Percentiles rank a stretch among this genome's conserved stretches.
These are phyloP conservation scores for Laguncularia racemosa DNA, from an alignment of 345 rosid species.

Conservation along the genomic window DNA sequence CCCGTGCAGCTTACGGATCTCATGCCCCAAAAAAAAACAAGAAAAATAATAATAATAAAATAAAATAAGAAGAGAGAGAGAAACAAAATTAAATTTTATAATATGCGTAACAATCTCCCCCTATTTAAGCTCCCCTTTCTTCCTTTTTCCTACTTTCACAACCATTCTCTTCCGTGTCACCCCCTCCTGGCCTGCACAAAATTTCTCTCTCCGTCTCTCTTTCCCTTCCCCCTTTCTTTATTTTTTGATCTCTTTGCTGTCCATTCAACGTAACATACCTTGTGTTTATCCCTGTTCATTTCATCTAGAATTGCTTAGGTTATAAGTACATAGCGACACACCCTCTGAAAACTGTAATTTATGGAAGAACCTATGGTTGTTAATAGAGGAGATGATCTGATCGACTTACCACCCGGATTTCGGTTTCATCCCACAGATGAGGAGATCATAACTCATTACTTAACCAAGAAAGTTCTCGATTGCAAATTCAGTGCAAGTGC, in stretches of 20 bases:
- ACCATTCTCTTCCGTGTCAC: slow-evolving; percentile 29
- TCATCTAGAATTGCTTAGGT: neutral
- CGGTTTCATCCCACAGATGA: slow-evolving; percentile 93
- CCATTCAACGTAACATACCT: neutral
- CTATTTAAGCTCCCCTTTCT: slow-evolving; percentile 41
- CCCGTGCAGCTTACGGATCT: slow-evolving; percentile 74
- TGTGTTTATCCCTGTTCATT: neutral
- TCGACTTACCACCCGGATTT: slow-evolving; percentile 77
- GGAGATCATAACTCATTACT: slow-evolving; percentile 72
- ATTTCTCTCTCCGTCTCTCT: slow-evolving; percentile 5
- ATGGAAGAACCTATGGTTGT: slow-evolving; percentile 25
- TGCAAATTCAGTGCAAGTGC: slow-evolving; percentile 40
- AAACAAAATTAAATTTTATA: neutral
- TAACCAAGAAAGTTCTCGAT: slow-evolving; percentile 49
- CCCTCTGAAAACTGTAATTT: neutral
- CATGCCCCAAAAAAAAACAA: no score
- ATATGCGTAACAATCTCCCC: slow-evolving; percentile 11
- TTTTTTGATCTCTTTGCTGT: no score
- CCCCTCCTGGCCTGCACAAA: neutral
- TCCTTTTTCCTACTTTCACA: slow-evolving; percentile 44
- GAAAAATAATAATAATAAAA: no score
- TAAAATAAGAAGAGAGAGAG: neutral
- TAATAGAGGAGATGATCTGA: slow-evolving; percentile 41
- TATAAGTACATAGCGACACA: no score
- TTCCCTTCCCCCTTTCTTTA: neutral